Percentiles rank a stretch among this genome's conserved stretches.
Evolutionary conservation across 2,329 filamentous ascomycete genomes (phyloP).

Genomic region (Penicillium aurantiogriseum): DNA sequence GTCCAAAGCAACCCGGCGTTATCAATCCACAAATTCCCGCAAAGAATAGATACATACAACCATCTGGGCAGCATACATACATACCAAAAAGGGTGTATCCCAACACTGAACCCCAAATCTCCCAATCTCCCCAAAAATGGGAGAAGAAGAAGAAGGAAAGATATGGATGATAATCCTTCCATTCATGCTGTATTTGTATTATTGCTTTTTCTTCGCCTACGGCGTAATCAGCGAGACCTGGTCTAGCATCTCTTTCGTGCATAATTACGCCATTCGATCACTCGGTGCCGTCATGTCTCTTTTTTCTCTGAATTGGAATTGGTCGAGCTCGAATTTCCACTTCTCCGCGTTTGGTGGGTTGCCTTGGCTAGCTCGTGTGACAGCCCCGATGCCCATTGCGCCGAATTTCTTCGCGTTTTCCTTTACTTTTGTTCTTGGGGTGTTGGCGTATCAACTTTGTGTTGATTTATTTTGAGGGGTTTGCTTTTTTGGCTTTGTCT

Average conservation of each 20-base stretch:
- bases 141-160: background rate
- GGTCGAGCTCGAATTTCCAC: background rate
- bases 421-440: background rate
- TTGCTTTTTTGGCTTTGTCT: background rate
- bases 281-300: conserved; percentile 10
- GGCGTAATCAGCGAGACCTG: background rate
- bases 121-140: background rate
- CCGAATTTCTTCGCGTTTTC: background rate
- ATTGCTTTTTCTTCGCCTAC: conserved; percentile 6
- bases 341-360: background rate
- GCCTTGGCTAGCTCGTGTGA: background rate
- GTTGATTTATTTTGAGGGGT: background rate
- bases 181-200: conserved; percentile 1
- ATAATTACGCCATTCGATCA: conserved; percentile 13
- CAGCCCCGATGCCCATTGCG: background rate
- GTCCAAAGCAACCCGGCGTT: background rate
- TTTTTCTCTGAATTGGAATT: background rate
- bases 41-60: background rate
- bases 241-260: background rate
- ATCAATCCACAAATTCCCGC: background rate
- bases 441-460: background rate
- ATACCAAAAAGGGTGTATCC: background rate
- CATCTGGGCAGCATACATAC: no score
- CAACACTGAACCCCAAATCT: background rate
- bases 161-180: background rate